Percentiles rank a stretch among this genome's conserved stretches.
Evolutionary conservation across 345 rosid genomes (phyloP).

Genomic region (Mangifera indica): DNA sequence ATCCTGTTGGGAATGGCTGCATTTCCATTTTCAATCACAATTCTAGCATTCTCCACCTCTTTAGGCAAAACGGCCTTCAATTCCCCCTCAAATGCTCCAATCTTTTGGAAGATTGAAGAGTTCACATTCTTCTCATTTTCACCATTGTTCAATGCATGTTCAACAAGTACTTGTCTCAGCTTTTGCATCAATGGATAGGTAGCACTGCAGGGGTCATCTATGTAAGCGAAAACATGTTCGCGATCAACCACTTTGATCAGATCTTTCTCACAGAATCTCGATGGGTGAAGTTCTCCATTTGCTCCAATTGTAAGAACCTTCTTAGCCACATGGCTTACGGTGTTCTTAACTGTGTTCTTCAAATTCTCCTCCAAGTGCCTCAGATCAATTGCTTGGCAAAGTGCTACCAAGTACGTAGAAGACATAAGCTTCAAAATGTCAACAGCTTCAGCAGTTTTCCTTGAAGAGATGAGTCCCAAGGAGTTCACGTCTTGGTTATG

Average conservation of each 20-base stretch:
- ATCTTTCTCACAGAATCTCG: constrained; percentile 69
- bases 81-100: constrained; percentile 60
- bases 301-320: constrained; percentile 47
- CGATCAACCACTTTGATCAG: constrained; percentile 63
- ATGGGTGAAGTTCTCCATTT: constrained; percentile 70
- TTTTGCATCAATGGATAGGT: constrained; percentile 75
- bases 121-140: constrained; percentile 46
- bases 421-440: constrained; percentile 57
- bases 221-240: constrained; percentile 58
- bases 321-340: constrained; percentile 55
- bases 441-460: constrained; percentile 60
- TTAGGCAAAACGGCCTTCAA: constrained; percentile 50
- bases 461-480: constrained; percentile 52
- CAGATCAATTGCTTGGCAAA: constrained; percentile 64
- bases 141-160: constrained; percentile 56
- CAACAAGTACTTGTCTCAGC: constrained; percentile 70
- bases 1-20: constrained; percentile 54
- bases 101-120: constrained; percentile 70
- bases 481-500: constrained; percentile 65
- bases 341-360: constrained; percentile 39
- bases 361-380: constrained; percentile 65
- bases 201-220: constrained; percentile 71
- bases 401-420: constrained; percentile 52
- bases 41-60: constrained; percentile 58
- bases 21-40: constrained; percentile 44